Conservation (phyloP, 768 basidiomycete species). For the Trametes cubensis region DNA sequence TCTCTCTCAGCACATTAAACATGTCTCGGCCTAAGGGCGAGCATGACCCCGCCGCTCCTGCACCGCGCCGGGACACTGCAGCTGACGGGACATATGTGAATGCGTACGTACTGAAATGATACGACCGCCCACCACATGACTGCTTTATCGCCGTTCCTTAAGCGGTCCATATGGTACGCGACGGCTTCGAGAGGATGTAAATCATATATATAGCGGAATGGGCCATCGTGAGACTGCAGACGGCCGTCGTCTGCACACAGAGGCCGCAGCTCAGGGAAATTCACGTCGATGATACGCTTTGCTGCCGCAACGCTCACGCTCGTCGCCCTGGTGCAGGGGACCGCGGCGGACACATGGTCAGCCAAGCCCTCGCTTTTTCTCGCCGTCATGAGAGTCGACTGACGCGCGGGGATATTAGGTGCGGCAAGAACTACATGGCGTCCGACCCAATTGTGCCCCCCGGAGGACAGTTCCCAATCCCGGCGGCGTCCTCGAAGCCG, state of each 20-base stretch:
- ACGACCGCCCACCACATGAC: conserved; percentile 13
- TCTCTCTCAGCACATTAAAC: not conserved
- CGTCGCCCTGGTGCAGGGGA: conserved; percentile 7
- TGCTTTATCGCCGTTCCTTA: conserved; percentile 13
- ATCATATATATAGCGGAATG: conserved; percentile 10
- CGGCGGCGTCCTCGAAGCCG: conserved; percentile 38
- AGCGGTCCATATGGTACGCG: conserved; percentile 12
- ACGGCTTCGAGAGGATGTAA: not conserved
- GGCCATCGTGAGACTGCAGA: conserved; percentile 5
- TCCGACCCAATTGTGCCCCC: conserved; percentile 46
- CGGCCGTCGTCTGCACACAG: conserved; percentile 5
- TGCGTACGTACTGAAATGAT: not conserved
- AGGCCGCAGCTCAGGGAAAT: not conserved
- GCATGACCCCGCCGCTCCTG: not conserved
- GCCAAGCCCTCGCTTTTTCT: not conserved
- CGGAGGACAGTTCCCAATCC: conserved; percentile 47
- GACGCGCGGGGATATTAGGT: conserved; percentile 39
- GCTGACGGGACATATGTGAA: not conserved
- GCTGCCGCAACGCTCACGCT: conserved; percentile 4
- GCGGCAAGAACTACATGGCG: conserved; percentile 52
- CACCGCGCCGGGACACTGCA: not conserved
- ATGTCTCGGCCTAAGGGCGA: not conserved
- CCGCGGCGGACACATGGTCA: conserved; percentile 13
- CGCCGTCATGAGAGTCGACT: not conserved
- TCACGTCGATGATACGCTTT: conserved; percentile 1